These are phyloP conservation scores for Tulasnella sp. DNA, from an alignment of 768 basidiomycete genomes.

Conservation along the genomic window DNA sequence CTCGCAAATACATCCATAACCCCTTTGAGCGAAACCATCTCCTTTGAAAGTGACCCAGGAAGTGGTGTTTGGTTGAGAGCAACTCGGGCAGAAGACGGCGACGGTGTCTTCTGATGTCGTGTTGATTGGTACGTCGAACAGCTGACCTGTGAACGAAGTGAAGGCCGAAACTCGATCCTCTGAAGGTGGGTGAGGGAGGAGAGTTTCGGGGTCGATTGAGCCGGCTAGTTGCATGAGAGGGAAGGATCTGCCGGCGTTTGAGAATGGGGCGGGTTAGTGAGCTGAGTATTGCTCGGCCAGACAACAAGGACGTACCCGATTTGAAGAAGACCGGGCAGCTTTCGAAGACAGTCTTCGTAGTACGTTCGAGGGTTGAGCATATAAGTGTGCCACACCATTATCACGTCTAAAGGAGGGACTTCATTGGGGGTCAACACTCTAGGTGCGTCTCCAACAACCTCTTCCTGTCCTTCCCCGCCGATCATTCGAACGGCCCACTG, in stretches of 20 bases:
- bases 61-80: neutral
- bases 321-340: neutral
- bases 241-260: constrained; percentile 7
- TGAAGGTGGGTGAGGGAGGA: constrained; percentile 24
- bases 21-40: constrained; percentile 30
- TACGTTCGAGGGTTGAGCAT: constrained; percentile 29
- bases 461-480: neutral
- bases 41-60: constrained; percentile 28
- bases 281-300: neutral
- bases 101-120: neutral
- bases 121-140: constrained; percentile 17
- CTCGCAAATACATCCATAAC: constrained; percentile 18
- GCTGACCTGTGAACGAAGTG: constrained; percentile 15
- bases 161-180: neutral
- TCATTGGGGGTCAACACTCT: neutral
- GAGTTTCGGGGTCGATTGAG: constrained; percentile 24
- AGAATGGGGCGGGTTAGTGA: neutral
- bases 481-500: constrained; percentile 22
- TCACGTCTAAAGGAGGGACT: constrained; percentile 31
- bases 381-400: constrained; percentile 24
- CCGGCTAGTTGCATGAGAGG: constrained; percentile 23
- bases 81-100: neutral
- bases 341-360: constrained; percentile 28
- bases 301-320: neutral
- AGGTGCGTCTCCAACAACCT: neutral